These are phyloP conservation scores for Penicillium paneum DNA, from an alignment of 2,329 filamentous ascomycete genomes.

Conservation along the genomic window DNA sequence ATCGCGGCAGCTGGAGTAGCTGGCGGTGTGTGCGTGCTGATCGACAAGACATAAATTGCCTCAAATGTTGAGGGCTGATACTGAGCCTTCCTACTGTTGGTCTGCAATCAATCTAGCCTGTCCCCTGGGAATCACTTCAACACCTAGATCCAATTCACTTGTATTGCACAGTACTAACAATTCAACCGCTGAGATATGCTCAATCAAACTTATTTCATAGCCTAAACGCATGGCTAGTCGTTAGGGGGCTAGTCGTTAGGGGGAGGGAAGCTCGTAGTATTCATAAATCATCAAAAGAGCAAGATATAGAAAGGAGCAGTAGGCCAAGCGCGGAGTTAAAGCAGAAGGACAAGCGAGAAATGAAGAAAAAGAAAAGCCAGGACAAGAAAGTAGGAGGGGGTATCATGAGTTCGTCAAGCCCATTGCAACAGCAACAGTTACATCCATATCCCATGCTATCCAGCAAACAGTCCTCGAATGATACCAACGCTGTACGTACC, in stretches of 20 bases:
- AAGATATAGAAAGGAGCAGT: background rate
- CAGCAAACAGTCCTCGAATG: background rate
- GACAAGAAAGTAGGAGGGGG: background rate
- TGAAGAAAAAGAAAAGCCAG: background rate
- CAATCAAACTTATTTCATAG: slow-evolving; percentile 8
- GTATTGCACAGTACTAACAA: background rate
- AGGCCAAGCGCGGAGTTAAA: background rate
- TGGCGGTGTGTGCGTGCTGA: background rate
- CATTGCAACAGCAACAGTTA: slow-evolving; percentile 5
- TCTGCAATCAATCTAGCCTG: background rate
- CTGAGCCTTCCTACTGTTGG: background rate
- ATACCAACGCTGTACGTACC: background rate
- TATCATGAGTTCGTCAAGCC: slow-evolving; percentile 8
- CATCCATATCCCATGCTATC: slow-evolving; percentile 9
- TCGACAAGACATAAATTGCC: background rate
- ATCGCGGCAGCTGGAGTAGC: too few relatives aligned
- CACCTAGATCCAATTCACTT: background rate
- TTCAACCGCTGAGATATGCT: background rate
- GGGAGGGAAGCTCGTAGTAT: slow-evolving; percentile 6
- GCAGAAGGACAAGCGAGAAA: background rate
- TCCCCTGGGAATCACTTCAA: background rate
- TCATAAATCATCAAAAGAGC: slow-evolving; percentile 10
- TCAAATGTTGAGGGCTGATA: too few relatives aligned
- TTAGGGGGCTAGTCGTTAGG: background rate
- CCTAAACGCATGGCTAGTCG: background rate